These are phyloP conservation scores for Clavaria fumosa DNA, from an alignment of 768 basidiomycete species.

Conservation along the genomic window DNA sequence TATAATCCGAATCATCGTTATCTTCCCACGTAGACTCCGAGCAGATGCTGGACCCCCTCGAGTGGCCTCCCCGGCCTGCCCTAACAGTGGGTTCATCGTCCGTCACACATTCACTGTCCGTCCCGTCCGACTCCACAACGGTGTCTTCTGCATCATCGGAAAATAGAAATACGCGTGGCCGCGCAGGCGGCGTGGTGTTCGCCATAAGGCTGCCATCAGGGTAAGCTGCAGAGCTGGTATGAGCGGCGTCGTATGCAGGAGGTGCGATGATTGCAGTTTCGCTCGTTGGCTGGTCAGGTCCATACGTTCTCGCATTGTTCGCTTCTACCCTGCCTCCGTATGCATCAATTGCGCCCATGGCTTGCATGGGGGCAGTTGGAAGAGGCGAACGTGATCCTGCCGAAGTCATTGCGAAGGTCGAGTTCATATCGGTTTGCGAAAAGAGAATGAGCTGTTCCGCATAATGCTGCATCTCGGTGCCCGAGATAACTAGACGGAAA, in stretches of 20 bases:
- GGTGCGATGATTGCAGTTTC: neutral
- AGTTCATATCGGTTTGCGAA: slow-evolving; percentile 25
- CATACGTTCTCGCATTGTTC: slow-evolving; percentile 8
- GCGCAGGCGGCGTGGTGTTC: neutral
- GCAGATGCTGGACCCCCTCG: slow-evolving; percentile 7
- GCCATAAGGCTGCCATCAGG: slow-evolving; percentile 2
- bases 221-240: neutral
- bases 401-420: slow-evolving; percentile 12
- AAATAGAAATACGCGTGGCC: neutral
- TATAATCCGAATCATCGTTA: slow-evolving; percentile 10
- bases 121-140: slow-evolving; percentile 23
- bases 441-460: slow-evolving; percentile 79
- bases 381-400: slow-evolving; percentile 10
- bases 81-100: slow-evolving; percentile 79
- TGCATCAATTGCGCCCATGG: slow-evolving; percentile 41
- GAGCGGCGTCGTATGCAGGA: neutral
- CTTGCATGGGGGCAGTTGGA: slow-evolving; percentile 10
- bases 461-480: slow-evolving; percentile 88
- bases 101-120: slow-evolving; percentile 45
- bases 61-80: slow-evolving; percentile 20
- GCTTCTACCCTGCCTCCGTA: slow-evolving; percentile 29
- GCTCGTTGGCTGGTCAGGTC: neutral
- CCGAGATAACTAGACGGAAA: slow-evolving; percentile 76
- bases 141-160: slow-evolving; percentile 17
- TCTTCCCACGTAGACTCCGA: slow-evolving; percentile 14